Base-by-base conservation (phyloP, 2,329 filamentous ascomycete genomes). In the Trichoderma brevicompactum region DNA sequence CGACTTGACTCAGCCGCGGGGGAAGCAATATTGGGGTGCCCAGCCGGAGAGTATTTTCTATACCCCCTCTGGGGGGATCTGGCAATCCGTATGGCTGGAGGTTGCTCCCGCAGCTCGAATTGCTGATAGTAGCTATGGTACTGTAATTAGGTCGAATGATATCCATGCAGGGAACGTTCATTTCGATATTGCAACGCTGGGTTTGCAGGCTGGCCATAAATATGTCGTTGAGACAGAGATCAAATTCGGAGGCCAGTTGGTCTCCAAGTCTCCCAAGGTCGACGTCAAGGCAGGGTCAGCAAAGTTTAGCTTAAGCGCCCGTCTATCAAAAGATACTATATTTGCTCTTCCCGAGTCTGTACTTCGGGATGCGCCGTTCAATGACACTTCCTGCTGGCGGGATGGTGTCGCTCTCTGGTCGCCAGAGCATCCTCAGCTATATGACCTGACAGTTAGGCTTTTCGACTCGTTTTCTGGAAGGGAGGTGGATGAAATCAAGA, bases 1-100 rank as follows among this genome's bases (percentile, higher is more conserved):
- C 66, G 88, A 90, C 66, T 76, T 89, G 7, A 83, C 84, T 0
- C 88, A 90, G 73, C 88, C 86, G 1, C 80, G 88, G 38, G 88
- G 88, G 0, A 91, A 91, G 73, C 88, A 91, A 74, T 88, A 87
- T 71, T 88, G 86, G 86, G 82, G 80, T 3, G 82, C 84, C 1
- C 80, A 86, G 73, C 84, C 86, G 0, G 85, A 88, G 72, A 84
- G 82, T 59, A 86, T 86, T 69, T 87, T 86, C 70, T 86, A 86
- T 70, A 85, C 83, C 0, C 84, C 84, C 0, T 83, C 82, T 8
- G 82, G 82, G 34, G 84, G 84, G 28, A 85, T 86, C 65, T 87
- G 84, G 84, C 84, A 86, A 72, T 80, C 76, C 15, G 84, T 86
- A 3, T 85, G 83, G 81, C 74, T 85, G 2, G 86, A 88, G 68